Evolutionary conservation across 2,329 filamentous ascomycete species (phyloP).

Genomic region (Dothideomycetes sp.): DNA sequence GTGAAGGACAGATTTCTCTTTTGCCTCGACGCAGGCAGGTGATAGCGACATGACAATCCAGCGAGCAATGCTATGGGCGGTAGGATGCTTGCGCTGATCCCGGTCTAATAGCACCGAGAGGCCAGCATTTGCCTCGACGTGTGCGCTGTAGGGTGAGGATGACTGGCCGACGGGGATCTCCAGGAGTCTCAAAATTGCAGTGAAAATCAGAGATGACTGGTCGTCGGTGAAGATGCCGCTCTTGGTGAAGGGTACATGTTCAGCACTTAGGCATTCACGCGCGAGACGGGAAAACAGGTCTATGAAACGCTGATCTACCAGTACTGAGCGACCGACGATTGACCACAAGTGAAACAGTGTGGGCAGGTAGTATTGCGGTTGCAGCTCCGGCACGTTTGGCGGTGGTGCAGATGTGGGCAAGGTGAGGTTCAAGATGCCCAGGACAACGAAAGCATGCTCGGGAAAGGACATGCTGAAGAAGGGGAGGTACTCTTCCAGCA

Average conservation of each 20-base stretch:
- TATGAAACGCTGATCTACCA: constrained; percentile 75
- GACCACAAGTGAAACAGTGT: constrained; percentile 97
- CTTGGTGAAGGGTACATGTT: constrained; percentile 68
- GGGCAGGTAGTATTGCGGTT: constrained; percentile 79
- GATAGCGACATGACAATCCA: constrained; percentile 92
- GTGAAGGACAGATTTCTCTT: constrained; percentile 63
- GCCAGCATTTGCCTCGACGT: constrained; percentile 73
- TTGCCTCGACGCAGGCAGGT: constrained; percentile 64
- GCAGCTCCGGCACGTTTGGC: constrained; percentile 59
- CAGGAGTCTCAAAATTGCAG: constrained; percentile 73
- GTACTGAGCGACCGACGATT: constrained; percentile 77
- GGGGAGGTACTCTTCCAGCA: constrained; percentile 43
- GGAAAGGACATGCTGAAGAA: constrained; percentile 88
- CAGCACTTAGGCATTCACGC: constrained; percentile 66
- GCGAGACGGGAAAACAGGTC: constrained; percentile 83
- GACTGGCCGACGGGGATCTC: constrained; percentile 96
- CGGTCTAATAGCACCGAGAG: constrained; percentile 79
- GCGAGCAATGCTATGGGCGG: constrained; percentile 81
- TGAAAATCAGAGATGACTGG: constrained; percentile 88
- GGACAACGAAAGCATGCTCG: constrained; percentile 86
- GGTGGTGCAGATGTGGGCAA: constrained; percentile 75
- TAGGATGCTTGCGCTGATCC: constrained; percentile 85
- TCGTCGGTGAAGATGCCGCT: constrained; percentile 87
- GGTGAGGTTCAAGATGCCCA: constrained; percentile 74
- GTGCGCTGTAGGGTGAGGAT: constrained; percentile 74